Percentiles rank a stretch among this genome's conserved stretches.
These are phyloP conservation scores for Talaromyces ruber DNA, from an alignment of 495 filamentous ascomycete genomes.

Conservation along the genomic window DNA sequence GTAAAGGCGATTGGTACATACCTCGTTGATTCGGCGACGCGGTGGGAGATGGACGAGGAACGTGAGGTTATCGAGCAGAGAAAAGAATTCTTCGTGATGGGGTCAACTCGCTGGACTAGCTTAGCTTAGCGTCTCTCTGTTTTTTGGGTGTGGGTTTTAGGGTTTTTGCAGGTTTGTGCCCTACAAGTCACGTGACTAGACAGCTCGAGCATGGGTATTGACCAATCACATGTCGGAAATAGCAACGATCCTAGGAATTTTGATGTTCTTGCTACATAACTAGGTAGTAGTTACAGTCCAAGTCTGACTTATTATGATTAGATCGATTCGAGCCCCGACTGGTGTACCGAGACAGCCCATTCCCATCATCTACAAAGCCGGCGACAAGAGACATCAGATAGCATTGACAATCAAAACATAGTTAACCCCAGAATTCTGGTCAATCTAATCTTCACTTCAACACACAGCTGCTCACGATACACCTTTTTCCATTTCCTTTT, in stretches of 20 bases:
- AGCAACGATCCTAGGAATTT: neutral
- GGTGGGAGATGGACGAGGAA: conserved; percentile 4
- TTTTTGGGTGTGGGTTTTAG: conserved; percentile 2
- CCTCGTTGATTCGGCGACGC: conserved; percentile 27
- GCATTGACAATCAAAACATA: neutral
- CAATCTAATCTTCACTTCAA: neutral
- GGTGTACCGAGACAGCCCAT: neutral
- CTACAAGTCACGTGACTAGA: conserved; percentile 2
- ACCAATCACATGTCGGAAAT: neutral
- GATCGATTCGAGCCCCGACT: neutral
- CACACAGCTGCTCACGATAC: neutral
- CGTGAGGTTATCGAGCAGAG: conserved; percentile 13
- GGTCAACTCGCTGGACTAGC: neutral
- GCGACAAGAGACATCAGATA: neutral
- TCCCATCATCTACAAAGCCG: neutral
- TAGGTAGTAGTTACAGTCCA: neutral
- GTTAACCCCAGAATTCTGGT: neutral
- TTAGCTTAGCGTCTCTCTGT: neutral
- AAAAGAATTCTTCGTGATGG: conserved; percentile 5
- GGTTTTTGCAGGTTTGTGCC: neutral
- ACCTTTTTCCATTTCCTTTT: conserved; percentile 1
- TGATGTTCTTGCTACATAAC: neutral
- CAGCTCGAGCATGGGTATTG: neutral
- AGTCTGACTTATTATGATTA: neutral
- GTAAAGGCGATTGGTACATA: conserved; percentile 25